Conservation (phyloP, 257 asterid genomes). For the Avicennia marina region DNA sequence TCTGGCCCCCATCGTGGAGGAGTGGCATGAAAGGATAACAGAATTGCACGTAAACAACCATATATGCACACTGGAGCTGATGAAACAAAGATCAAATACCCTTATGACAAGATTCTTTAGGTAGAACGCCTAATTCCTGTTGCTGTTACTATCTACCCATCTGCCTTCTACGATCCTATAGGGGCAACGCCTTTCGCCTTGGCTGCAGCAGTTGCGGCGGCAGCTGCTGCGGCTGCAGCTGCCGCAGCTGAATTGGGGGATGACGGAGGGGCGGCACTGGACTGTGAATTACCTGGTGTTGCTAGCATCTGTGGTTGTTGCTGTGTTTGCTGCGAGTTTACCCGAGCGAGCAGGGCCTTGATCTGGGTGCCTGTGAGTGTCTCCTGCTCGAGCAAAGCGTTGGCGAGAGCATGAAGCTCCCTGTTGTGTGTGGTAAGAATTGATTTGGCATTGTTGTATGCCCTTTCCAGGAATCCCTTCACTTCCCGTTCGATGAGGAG, state of each 20-base stretch:
- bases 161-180: slow-evolving; percentile 65
- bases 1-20: too few relatives aligned
- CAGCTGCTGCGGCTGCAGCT: slow-evolving; percentile 47
- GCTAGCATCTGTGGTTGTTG: slow-evolving; percentile 35
- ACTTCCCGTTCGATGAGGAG: slow-evolving; percentile 78
- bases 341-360: slow-evolving; percentile 49
- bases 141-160: too few relatives aligned
- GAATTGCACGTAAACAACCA: slow-evolving; percentile 7
- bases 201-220: slow-evolving; percentile 69
- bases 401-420: slow-evolving; percentile 82
- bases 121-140: background rate
- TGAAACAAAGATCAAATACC: background rate
- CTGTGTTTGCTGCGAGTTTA: slow-evolving; percentile 33
- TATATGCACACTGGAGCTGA: slow-evolving; percentile 31
- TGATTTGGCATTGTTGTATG: slow-evolving; percentile 60
- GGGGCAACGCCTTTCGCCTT: slow-evolving; percentile 70
- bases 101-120: background rate
- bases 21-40: slow-evolving; percentile 4
- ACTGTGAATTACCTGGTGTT: slow-evolving; percentile 30
- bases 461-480: slow-evolving; percentile 48
- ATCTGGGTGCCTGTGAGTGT: slow-evolving; percentile 77
- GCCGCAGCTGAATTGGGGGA: slow-evolving; percentile 47
- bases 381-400: slow-evolving; percentile 74
- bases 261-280: slow-evolving; percentile 35
- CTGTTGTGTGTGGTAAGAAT: slow-evolving; percentile 55